Base-by-base conservation (phyloP, 2,329 filamentous ascomycete genomes). In the Allantophomopsis cytisporea region DNA sequence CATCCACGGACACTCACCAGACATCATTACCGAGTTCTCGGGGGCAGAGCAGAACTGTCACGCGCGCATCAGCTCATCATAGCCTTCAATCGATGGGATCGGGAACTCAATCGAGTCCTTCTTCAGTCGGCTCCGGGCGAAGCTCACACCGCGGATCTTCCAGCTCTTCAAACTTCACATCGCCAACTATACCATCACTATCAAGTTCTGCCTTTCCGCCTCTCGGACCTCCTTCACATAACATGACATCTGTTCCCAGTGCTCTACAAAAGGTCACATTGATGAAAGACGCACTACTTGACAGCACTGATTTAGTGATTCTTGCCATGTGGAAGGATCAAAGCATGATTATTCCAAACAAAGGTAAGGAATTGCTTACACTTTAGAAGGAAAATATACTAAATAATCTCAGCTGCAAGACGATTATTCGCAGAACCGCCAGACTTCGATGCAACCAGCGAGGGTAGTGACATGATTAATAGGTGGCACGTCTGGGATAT, bases 241-340 rank as follows among this genome's bases (percentile, higher is more conserved):
- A 66, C 8, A 61, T 68, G 5, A 65, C 71, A 0, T 69, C 67
- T 40, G 66, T 73, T 2, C 76, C 80, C 0, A 80, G 80, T 0
- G 64, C 81, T 11, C 66, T 86, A 17, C 76, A 83, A 49, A 89
- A 87, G 54, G 73, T 83, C 40, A 75, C 73, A 7, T 65, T 78
- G 38, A 74, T 89, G 62, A 88, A 87, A 55, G 82, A 88, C 53
- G 81, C 82, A 1, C 66, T 88, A 15, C 61, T 89, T 6, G 81
- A 86, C 52, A 83, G 76, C 31, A 83, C 83, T 18, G 71, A 76
- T 44, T 76, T 84, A 53, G 83, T 83, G 0, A 79, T 85, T 16
- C 63, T 87, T 35, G 79, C 80, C 17, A 83, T 87, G 76, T 88
- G 83, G 83, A 81, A 79, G 52, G 83, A 89, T 47, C 75, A 80